These are phyloP conservation scores for Coemansia sp. DNA, from an alignment of 192 early-diverging fungal species.

Conservation along the genomic window DNA sequence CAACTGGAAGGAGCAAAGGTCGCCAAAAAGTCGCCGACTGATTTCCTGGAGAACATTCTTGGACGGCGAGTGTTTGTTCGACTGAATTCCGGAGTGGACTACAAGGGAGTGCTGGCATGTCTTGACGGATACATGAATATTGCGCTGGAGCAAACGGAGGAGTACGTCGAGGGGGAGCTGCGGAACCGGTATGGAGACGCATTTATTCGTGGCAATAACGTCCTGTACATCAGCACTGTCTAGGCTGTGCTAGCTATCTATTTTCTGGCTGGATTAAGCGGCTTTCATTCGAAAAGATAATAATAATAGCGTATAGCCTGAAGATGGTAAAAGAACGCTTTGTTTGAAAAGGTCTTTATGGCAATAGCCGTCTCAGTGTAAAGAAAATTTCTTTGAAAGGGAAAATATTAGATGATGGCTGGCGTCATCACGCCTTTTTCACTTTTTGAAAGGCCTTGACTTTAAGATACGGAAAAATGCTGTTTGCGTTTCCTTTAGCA, in stretches of 20 bases:
- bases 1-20: constrained; percentile 6
- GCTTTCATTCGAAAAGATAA: no score
- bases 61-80: constrained; percentile 87
- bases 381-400: no score
- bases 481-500: no score
- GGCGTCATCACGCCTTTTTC: not conserved
- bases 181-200: constrained; percentile 93
- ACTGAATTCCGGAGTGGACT: constrained; percentile 95
- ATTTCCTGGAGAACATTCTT: constrained; percentile 85
- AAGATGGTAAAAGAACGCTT: no score
- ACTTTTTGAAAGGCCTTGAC: not conserved
- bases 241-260: constrained; percentile 19
- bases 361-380: no score
- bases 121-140: constrained; percentile 98
- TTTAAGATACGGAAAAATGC: no score
- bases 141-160: constrained; percentile 93
- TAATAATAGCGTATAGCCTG: no score
- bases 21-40: constrained; percentile 69
- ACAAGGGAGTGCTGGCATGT: constrained; percentile 87
- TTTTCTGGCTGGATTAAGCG: not conserved
- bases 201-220: constrained; percentile 97
- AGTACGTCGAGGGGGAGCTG: constrained; percentile 91
- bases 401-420: not conserved
- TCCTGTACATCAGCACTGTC: constrained; percentile 64
- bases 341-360: no score